A percentile compares a stretch with the other conserved stretches of the same genome.
phyloP scores from a whole-genome alignment of 2,329 filamentous ascomycete species.

The Coniosporium tulheliwenetii region DNA sequence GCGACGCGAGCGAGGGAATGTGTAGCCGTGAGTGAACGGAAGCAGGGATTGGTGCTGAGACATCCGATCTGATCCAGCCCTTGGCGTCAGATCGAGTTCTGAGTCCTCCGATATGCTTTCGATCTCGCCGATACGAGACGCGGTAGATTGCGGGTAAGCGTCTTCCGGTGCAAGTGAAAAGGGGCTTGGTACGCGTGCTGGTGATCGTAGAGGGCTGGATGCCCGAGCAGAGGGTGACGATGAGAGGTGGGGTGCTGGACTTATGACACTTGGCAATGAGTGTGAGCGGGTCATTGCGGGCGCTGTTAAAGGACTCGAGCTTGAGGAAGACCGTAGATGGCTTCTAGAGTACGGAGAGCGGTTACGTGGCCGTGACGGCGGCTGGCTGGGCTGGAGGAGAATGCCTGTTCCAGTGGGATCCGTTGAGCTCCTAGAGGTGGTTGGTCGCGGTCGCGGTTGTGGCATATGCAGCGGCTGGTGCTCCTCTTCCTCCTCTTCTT shows the following conservation, averaged over 20 bases:
- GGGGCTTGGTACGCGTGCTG: constrained; percentile 26
- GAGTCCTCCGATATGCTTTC: constrained; percentile 26
- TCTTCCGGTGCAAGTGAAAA: neutral
- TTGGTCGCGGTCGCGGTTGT: constrained; percentile 6
- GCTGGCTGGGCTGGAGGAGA: constrained; percentile 12
- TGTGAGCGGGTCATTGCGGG: constrained; percentile 32
- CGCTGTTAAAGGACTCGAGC: constrained; percentile 21
- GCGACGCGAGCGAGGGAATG: constrained; percentile 21
- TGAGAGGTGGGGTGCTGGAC: constrained; percentile 15
- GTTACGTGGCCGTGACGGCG: constrained; percentile 21
- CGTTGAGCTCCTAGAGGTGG: constrained; percentile 15
- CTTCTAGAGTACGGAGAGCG: constrained; percentile 30
- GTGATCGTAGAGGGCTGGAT: constrained; percentile 23
- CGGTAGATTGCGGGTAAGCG: constrained; percentile 14
- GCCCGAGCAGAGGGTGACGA: constrained; percentile 17
- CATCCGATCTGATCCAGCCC: constrained; percentile 13
- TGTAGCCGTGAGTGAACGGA: constrained; percentile 6
- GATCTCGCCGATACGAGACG: constrained; percentile 8
- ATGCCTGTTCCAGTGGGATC: constrained; percentile 17
- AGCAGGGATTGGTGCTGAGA: constrained; percentile 3
- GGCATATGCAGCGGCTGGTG: constrained; percentile 6
- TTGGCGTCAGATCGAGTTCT: constrained; percentile 29
- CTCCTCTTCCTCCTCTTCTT: too few species aligned
- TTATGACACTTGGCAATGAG: constrained; percentile 26
- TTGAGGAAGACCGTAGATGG: constrained; percentile 30